Conservation (phyloP, 2,329 filamentous ascomycete species). For the Nothopassalora personata region DNA sequence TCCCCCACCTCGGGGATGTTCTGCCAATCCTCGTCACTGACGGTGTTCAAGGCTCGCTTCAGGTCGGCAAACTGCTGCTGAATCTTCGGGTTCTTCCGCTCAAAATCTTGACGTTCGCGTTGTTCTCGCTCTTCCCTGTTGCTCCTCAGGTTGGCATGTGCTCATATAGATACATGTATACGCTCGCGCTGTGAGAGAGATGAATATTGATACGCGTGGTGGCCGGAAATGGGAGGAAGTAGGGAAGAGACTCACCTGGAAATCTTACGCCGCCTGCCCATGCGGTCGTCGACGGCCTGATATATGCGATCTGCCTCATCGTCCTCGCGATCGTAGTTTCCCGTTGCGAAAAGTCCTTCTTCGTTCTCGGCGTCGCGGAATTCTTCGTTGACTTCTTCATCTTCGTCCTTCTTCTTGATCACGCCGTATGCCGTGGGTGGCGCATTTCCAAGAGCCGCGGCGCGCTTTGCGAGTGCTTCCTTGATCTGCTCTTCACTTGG, state of each 20-base stretch:
- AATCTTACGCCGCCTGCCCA: constrained; percentile 80
- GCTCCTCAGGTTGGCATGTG: constrained; percentile 70
- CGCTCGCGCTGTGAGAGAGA: constrained; percentile 42
- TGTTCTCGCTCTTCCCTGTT: constrained; percentile 88
- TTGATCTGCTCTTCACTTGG: constrained; percentile 98
- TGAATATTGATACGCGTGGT: constrained; percentile 30
- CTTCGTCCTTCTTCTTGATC: constrained; percentile 62
- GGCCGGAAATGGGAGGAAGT: constrained; percentile 16
- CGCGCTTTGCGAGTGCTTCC: constrained; percentile 90
- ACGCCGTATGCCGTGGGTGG: constrained; percentile 69
- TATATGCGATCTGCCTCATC: constrained; percentile 97
- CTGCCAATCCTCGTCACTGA: constrained; percentile 95
- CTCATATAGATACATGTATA: constrained; percentile 47
- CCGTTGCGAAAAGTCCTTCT: constrained; percentile 88
- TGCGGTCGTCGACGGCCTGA: constrained; percentile 91
- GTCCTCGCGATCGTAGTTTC: constrained; percentile 94
- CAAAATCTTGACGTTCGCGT: constrained; percentile 88
- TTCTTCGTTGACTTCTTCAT: constrained; percentile 70
- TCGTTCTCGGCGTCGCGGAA: constrained; percentile 98
- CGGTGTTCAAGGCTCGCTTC: constrained; percentile 79
- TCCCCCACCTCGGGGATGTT: constrained; percentile 94
- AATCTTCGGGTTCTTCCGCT: constrained; percentile 96
- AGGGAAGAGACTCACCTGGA: constrained; percentile 65
- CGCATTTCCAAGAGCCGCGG: constrained; percentile 71
- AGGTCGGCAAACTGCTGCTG: constrained; percentile 95